Evolutionary conservation across 1,284 basidiomycete species (phyloP), one percentile per base, ranked within the genome.

Genomic region (Malassezia yamatoensis): DNA sequence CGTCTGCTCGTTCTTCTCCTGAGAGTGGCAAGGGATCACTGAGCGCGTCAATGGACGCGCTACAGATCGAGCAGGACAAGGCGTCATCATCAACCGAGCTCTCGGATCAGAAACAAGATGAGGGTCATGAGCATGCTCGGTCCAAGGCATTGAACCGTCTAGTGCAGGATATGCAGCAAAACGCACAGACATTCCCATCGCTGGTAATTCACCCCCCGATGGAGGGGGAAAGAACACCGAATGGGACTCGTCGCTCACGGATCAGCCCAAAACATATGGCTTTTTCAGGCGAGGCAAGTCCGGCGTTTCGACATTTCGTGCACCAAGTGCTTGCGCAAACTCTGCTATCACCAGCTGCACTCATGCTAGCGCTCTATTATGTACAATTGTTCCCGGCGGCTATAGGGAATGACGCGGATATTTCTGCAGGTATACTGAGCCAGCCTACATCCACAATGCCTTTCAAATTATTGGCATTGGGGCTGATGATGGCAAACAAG

Each of bases 401-500:
- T 35, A 45, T 64, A 24, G 53, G 54, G 21, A 56, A 61, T n/a
- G 54, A 57, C 8, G 64, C 69, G 9, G 58, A 63, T 16, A 61
- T 62, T 16, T 67, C 66, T 33, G 47, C 64, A n/a, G 65, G 64
- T 6, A 46, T 72, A 18, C 64, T 72, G 33, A 66, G 67, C 2
- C 63, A 70, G 52, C 72, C 72, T 15, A 63, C 65, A 9, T 68
- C 70, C 12, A 67, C 72, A 1, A 64, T 69, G 40, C 72, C 72
- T 1, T 74, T 74, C 63, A 74, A 74, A 62, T 58, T 74, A 13
- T 65, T 74, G 39, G 68, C 68, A 1, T 51, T 74, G 5, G 72
- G 72, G 20, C 57, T 74, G 55, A 74, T 74, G 72, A 67, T 74
- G n/a, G 67, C 70, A 49, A 74, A 72, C 62, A 74, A 74, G 61